Conservation (phyloP, 352 stramenopile species). For the Pythium aristosporum region DNA sequence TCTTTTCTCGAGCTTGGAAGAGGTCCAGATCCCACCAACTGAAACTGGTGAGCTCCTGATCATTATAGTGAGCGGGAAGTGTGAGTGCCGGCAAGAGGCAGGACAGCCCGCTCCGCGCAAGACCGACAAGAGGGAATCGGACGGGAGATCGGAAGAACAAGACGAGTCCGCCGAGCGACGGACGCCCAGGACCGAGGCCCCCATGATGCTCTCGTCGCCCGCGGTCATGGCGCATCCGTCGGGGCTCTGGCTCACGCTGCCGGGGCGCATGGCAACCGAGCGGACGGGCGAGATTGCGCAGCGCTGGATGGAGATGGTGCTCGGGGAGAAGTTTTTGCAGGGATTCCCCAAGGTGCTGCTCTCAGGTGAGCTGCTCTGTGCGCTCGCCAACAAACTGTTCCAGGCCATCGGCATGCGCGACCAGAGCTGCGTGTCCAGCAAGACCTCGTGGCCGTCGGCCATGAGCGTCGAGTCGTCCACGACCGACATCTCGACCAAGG, state of each 20-base stretch:
- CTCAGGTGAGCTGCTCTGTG: constrained; percentile 64
- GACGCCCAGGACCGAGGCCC: background rate
- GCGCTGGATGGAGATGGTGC: constrained; percentile 88
- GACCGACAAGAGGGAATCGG: background rate
- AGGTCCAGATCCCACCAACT: constrained; percentile 21
- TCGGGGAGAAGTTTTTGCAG: constrained; percentile 66
- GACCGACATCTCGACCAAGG: constrained; percentile 1
- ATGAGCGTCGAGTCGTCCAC: constrained; percentile 17
- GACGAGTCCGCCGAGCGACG: background rate
- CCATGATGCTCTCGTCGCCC: constrained; percentile 29
- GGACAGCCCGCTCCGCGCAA: background rate
- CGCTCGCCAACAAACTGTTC: constrained; percentile 72
- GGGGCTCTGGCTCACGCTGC: constrained; percentile 25
- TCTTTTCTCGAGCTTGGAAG: constrained; percentile 7
- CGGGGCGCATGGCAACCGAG: constrained; percentile 26
- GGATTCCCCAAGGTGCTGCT: constrained; percentile 54
- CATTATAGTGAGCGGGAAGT: constrained; percentile 3
- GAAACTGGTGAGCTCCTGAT: constrained; percentile 32
- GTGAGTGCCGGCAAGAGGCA: constrained; percentile 22
- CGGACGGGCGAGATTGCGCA: constrained; percentile 69
- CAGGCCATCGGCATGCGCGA: constrained; percentile 78
- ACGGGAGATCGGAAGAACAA: constrained; percentile 9
- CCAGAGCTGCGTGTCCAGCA: constrained; percentile 20
- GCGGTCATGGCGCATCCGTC: constrained; percentile 28
- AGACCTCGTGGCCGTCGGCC: constrained; percentile 28